Evolutionary conservation across 805 yeast genomes (phyloP).

Genomic region (Ogataea sp.): DNA sequence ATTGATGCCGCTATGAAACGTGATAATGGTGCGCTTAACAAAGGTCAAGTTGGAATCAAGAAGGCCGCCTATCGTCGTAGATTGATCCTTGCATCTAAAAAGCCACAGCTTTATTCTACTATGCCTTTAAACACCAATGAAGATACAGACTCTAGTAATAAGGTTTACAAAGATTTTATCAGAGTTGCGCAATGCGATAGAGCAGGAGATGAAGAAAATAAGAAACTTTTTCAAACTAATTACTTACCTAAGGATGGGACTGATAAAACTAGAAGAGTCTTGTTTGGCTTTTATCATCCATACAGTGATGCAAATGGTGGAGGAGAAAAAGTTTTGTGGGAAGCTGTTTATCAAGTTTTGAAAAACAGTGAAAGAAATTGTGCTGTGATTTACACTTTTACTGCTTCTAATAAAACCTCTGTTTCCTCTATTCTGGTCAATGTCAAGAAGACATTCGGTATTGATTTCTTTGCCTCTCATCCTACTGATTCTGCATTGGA

Average conservation of each 20-base stretch:
- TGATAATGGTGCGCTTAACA: slow-evolving; percentile 11
- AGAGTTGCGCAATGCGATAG: slow-evolving; percentile 21
- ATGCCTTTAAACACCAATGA: slow-evolving; percentile 18
- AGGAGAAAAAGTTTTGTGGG: slow-evolving; percentile 96
- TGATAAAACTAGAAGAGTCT: slow-evolving; percentile 31
- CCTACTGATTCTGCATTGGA: neutral
- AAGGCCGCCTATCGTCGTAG: slow-evolving; percentile 21
- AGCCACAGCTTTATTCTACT: slow-evolving; percentile 27
- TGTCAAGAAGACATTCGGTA: slow-evolving; percentile 19
- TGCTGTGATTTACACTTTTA: slow-evolving; percentile 53
- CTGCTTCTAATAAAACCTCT: slow-evolving; percentile 14
- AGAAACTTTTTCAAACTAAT: slow-evolving; percentile 16
- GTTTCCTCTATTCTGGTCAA: slow-evolving; percentile 15
- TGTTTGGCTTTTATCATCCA: slow-evolving; percentile 92
- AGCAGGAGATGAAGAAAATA: slow-evolving; percentile 8
- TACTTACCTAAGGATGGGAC: slow-evolving; percentile 22
- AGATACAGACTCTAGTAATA: slow-evolving; percentile 8
- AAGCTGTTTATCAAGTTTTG: slow-evolving; percentile 72
- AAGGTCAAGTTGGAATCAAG: slow-evolving; percentile 18
- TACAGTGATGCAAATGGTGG: slow-evolving; percentile 97
- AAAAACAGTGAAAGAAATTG: slow-evolving; percentile 37
- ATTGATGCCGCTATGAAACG: slow-evolving; percentile 13
- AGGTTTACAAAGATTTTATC: slow-evolving; percentile 6
- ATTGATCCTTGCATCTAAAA: slow-evolving; percentile 20
- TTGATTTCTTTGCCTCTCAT: slow-evolving; percentile 12